phyloP scores from a whole-genome alignment of 2,329 filamentous ascomycete genomes.

The Orbilia ellipsospora region DNA sequence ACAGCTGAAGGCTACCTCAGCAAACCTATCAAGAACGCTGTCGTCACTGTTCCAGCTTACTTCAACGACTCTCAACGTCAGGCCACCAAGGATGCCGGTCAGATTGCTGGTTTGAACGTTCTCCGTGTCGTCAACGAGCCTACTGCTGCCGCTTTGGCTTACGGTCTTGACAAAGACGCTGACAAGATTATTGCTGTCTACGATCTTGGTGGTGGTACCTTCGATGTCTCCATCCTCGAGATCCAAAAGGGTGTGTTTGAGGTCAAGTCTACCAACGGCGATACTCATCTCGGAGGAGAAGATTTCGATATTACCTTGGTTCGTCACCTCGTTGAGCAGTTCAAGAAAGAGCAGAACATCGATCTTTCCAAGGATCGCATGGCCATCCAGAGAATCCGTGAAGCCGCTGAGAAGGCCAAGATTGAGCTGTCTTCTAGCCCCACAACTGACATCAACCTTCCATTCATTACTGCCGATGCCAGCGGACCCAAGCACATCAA shows the following conservation, averaged over 20 bases:
- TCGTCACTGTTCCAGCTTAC: conserved; percentile 96
- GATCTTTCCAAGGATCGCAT: conserved; percentile 93
- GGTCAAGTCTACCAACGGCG: conserved; percentile 99
- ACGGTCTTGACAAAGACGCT: conserved; percentile 93
- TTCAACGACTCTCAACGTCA: conserved; percentile 99
- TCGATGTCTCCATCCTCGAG: conserved; percentile 97
- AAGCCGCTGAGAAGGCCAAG: conserved; percentile 99
- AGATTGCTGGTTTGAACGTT: conserved; percentile 95
- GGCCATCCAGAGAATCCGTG: conserved; percentile 98
- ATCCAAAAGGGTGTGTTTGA: conserved; percentile 98
- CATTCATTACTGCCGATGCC: conserved; percentile 96
- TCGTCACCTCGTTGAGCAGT: conserved; percentile 90
- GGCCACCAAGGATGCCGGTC: conserved; percentile 96
- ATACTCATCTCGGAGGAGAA: conserved; percentile 97
- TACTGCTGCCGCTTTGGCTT: conserved; percentile 92
- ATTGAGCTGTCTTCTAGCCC: conserved; percentile 95
- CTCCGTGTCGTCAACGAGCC: conserved; percentile 98
- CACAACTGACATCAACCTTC: conserved; percentile 97
- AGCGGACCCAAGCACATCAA: conserved; percentile 99
- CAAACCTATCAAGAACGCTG: conserved; percentile 92
- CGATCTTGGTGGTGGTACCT: conserved; percentile 97
- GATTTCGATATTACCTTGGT: conserved; percentile 97
- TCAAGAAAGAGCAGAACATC: conserved; percentile 94
- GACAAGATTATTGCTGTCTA: conserved; percentile 93
- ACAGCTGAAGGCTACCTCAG: conserved; percentile 92